These are phyloP conservation scores for Apostasia shenzhenica DNA, from an alignment of 106 monocot genomes.

Conservation along the genomic window DNA sequence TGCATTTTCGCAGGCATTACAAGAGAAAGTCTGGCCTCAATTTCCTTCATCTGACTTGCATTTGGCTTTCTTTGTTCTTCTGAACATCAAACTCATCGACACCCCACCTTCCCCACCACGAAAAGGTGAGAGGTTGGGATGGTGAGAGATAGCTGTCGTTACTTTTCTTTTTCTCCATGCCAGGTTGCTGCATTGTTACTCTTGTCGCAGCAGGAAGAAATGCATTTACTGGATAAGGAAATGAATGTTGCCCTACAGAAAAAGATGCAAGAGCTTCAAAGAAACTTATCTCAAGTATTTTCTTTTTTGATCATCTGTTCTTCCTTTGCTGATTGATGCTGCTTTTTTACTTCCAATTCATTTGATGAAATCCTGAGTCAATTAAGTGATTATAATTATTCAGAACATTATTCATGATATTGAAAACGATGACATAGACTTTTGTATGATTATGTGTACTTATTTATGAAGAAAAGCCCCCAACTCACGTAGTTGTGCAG, in stretches of 20 bases:
- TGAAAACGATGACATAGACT: too few species aligned
- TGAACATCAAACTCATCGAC: background rate
- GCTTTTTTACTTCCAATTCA: background rate
- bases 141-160: background rate
- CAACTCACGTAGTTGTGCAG: too few species aligned
- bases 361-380: background rate
- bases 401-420: too few species aligned
- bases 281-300: constrained; percentile 77
- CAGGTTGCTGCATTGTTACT: constrained; percentile 82
- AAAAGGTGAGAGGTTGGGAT: too few species aligned
- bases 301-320: background rate
- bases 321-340: too few species aligned
- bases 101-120: too few species aligned
- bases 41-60: background rate
- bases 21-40: constrained; percentile 66
- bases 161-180: constrained; percentile 6
- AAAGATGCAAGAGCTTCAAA: constrained; percentile 76
- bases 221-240: constrained; percentile 74
- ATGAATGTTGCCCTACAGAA: constrained; percentile 55
- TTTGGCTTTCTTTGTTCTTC: constrained; percentile 1
- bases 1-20: constrained; percentile 68
- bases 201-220: constrained; percentile 95
- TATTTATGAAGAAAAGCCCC: too few species aligned
- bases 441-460: too few species aligned
- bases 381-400: too few species aligned